These are phyloP conservation scores for Wilcoxina mikolae DNA, from an alignment of 495 filamentous ascomycete species.

Conservation along the genomic window DNA sequence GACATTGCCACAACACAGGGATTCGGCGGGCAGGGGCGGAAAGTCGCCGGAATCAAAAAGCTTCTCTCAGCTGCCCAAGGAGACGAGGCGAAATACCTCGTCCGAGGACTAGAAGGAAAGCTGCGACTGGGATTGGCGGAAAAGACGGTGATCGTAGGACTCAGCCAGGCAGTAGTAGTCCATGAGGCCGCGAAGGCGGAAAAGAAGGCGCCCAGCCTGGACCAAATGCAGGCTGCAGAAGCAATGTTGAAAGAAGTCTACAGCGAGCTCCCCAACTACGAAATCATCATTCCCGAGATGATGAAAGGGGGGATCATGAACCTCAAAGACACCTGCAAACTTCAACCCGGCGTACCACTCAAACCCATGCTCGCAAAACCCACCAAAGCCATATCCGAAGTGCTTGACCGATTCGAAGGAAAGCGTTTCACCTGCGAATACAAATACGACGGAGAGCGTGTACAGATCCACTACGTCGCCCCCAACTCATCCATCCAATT, in stretches of 20 bases:
- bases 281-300: conserved; percentile 84
- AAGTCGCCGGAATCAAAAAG: conserved; percentile 90
- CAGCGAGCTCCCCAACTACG: conserved; percentile 88
- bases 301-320: conserved; percentile 71
- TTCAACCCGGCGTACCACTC: conserved; percentile 83
- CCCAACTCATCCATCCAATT: conserved; percentile 49
- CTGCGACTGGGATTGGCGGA: conserved; percentile 82
- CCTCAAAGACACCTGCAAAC: conserved; percentile 69
- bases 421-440: conserved; percentile 97
- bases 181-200: conserved; percentile 60
- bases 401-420: conserved; percentile 88
- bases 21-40: conserved; percentile 74
- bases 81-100: conserved; percentile 85
- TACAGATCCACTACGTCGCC: conserved; percentile 92
- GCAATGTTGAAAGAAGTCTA: conserved; percentile 76
- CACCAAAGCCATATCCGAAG: conserved; percentile 97
- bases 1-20: conserved; percentile 74
- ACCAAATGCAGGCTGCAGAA: conserved; percentile 69
- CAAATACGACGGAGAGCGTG: conserved; percentile 94
- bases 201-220: conserved; percentile 48
- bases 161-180: conserved; percentile 73
- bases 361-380: conserved; percentile 99
- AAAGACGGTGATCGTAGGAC: conserved; percentile 71
- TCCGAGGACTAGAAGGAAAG: conserved; percentile 89
- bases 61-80: conserved; percentile 82